These are phyloP conservation scores for Aspergillus pseudoviridinutans DNA, from an alignment of 2,329 filamentous ascomycete genomes.

Conservation along the genomic window DNA sequence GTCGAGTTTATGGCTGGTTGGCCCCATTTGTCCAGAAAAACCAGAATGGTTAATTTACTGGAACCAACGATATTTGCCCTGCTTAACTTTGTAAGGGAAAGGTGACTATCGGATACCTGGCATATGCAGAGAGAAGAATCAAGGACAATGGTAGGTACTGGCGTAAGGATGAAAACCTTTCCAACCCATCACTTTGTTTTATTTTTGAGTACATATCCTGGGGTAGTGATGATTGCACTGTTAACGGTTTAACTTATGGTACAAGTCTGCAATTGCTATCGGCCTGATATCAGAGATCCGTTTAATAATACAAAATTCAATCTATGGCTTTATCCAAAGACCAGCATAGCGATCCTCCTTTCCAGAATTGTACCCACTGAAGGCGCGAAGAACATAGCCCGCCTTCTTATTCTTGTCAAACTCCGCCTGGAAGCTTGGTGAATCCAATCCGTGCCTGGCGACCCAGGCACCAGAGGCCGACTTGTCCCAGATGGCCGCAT, in stretches of 20 bases:
- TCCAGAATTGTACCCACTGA: constrained; percentile 9
- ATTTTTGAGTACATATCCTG: background rate
- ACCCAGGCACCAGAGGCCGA: constrained; percentile 11
- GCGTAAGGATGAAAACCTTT: no score
- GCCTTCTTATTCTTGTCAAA: constrained; percentile 9
- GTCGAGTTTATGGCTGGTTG: no score
- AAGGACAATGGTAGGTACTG: no score
- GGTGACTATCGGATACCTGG: no score
- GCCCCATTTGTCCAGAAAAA: no score
- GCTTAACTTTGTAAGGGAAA: no score
- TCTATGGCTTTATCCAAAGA: constrained; percentile 10
- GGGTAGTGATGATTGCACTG: background rate
- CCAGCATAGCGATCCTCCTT: constrained; percentile 8
- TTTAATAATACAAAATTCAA: background rate
- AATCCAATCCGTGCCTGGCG: constrained; percentile 8
- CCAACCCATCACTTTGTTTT: background rate
- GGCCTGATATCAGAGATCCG: background rate
- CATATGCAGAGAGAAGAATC: no score
- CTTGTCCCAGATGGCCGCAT: constrained; percentile 11
- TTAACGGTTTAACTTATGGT: background rate
- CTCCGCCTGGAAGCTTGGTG: constrained; percentile 5
- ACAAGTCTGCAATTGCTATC: background rate
- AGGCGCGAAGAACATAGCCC: constrained; percentile 10
- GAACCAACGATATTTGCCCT: no score
- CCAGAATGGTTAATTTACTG: no score